Percentiles rank a stretch among this genome's conserved stretches.
phyloP scores from a whole-genome alignment of 345 rosid genomes.

The Raphanus raphanistrum region DNA sequence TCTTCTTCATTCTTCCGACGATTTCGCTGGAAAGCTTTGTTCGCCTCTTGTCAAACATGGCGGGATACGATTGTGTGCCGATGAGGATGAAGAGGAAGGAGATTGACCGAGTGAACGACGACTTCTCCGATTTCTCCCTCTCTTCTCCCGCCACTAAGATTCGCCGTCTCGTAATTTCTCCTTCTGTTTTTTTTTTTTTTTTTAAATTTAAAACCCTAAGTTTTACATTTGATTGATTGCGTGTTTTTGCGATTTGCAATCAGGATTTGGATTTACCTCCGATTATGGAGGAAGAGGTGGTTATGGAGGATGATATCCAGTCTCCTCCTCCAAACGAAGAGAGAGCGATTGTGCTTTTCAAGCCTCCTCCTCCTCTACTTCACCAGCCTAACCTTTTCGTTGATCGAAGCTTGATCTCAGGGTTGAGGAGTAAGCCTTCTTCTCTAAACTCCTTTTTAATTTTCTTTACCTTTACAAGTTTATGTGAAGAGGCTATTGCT shows the following conservation, averaged over 20 bases:
- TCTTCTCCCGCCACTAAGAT: background rate
- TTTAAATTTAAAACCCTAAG: background rate
- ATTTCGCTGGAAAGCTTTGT: background rate
- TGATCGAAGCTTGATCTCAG: background rate
- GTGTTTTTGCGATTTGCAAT: background rate
- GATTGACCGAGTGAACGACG: background rate
- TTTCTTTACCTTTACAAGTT: background rate
- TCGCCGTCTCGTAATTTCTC: background rate
- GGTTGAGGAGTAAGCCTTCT: background rate
- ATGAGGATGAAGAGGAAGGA: background rate
- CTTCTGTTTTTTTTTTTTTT: background rate
- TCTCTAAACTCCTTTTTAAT: background rate
- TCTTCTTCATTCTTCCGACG: background rate
- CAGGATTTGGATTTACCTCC: background rate
- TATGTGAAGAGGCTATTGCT: no score
- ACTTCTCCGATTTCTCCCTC: background rate
- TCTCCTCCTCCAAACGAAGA: background rate
- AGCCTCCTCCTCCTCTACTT: background rate
- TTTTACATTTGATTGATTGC: background rate
- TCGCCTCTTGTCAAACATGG: background rate
- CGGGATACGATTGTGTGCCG: background rate
- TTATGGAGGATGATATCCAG: background rate
- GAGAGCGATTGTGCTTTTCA: background rate
- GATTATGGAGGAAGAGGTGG: background rate
- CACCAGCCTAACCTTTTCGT: background rate